Percentiles rank a stretch among this genome's conserved stretches.
These are phyloP conservation scores for Teratosphaeria viscida DNA, from an alignment of 2,329 filamentous ascomycete species.

Conservation along the genomic window DNA sequence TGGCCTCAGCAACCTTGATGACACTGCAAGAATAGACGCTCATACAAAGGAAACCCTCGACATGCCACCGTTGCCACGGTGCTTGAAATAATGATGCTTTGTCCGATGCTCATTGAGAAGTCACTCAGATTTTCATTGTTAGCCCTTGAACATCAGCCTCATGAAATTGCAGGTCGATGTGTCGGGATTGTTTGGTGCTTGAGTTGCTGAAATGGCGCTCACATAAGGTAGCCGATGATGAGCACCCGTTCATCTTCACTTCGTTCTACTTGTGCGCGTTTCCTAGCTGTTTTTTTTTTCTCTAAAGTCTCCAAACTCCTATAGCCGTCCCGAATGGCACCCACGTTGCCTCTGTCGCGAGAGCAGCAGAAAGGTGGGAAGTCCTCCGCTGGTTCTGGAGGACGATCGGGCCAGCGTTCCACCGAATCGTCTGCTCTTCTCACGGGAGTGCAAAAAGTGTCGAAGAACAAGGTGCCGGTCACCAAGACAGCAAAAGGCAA, in stretches of 20 bases:
- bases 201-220: neutral
- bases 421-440: neutral
- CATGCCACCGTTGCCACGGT: neutral
- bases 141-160: neutral
- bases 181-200: neutral
- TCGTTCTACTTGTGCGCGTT: too few relatives aligned
- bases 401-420: neutral
- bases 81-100: neutral
- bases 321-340: neutral
- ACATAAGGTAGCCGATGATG: neutral
- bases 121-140: neutral
- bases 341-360: neutral
- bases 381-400: neutral
- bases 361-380: neutral
- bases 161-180: neutral
- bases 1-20: neutral
- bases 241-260: neutral
- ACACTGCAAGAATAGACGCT: neutral
- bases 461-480: neutral
- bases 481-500: neutral
- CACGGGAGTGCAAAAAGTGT: neutral
- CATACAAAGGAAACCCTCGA: neutral
- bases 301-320: neutral
- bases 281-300: neutral
- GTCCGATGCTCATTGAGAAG: neutral